These are phyloP conservation scores for Linderniella brevidens DNA, from an alignment of 257 asterid species.

Conservation along the genomic window DNA sequence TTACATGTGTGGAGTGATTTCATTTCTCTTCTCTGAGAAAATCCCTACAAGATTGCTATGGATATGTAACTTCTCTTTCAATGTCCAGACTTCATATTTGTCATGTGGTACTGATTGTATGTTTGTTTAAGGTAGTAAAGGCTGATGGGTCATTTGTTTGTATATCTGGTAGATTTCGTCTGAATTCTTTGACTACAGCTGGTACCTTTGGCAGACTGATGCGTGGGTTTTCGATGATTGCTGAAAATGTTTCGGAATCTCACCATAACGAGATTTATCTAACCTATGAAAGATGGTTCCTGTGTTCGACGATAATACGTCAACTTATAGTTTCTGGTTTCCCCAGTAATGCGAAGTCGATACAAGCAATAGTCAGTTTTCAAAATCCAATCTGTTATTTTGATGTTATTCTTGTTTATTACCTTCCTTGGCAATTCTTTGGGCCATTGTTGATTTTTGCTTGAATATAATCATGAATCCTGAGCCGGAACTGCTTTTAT, in stretches of 20 bases:
- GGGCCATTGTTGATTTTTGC: constrained; percentile 67
- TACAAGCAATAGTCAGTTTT: constrained; percentile 36
- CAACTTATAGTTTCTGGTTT: constrained; percentile 78
- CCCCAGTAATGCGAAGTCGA: constrained; percentile 53
- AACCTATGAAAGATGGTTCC: constrained; percentile 91
- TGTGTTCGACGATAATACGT: constrained; percentile 79
- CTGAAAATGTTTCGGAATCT: constrained; percentile 59
- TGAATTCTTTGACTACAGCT: constrained; percentile 89
- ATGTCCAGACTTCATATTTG: no score
- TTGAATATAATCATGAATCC: constrained; percentile 69
- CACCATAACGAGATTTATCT: constrained; percentile 58
- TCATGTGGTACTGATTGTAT: no score
- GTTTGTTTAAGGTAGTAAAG: no score
- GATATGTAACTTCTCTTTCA: no score
- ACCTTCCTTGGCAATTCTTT: constrained; percentile 13
- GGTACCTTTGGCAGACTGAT: constrained; percentile 98
- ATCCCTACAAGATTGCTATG: no score
- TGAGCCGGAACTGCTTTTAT: constrained; percentile 45
- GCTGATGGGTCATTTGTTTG: constrained; percentile 10
- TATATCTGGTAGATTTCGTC: constrained; percentile 76
- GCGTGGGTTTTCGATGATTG: constrained; percentile 59
- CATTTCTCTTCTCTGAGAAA: no score
- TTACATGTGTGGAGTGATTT: no score
- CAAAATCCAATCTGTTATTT: not conserved
- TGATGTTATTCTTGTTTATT: constrained; percentile 8